These are phyloP conservation scores for Breynia disticha DNA, from an alignment of 441 rosid species.

Conservation along the genomic window DNA sequence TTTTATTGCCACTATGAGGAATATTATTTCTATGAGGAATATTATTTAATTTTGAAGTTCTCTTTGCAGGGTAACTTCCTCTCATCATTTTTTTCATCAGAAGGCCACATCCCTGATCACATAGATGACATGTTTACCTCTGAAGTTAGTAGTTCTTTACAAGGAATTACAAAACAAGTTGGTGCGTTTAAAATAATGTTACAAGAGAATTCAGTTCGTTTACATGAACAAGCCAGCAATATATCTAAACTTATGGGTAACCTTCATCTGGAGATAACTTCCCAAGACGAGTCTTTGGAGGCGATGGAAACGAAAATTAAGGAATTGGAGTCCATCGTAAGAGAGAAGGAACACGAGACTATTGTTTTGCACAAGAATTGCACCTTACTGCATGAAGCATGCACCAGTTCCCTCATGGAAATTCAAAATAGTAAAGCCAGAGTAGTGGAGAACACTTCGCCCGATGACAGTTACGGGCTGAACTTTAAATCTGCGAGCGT, in stretches of 20 bases:
- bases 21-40: no score
- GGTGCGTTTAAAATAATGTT: conserved; percentile 39
- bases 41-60: background rate
- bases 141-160: conserved; percentile 46
- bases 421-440: conserved; percentile 60
- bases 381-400: conserved; percentile 62
- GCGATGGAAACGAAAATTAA: conserved; percentile 34
- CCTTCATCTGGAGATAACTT: conserved; percentile 30
- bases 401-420: conserved; percentile 53
- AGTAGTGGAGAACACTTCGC: conserved; percentile 25
- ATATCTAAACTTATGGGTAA: conserved; percentile 36
- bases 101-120: conserved; percentile 30
- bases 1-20: conserved; percentile 11
- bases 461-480: conserved; percentile 21
- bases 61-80: conserved; percentile 42
- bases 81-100: conserved; percentile 35
- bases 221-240: conserved; percentile 43
- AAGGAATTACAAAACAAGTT: conserved; percentile 38
- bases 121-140: conserved; percentile 30
- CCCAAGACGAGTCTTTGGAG: conserved; percentile 36
- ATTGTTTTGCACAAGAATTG: conserved; percentile 39
- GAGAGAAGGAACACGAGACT: conserved; percentile 53
- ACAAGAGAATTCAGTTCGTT: conserved; percentile 36
- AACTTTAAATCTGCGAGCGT: conserved; percentile 24
- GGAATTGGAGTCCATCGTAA: conserved; percentile 33